Evolutionary conservation across 331 rosid species (phyloP).

Genomic region (Ulmus americana): DNA sequence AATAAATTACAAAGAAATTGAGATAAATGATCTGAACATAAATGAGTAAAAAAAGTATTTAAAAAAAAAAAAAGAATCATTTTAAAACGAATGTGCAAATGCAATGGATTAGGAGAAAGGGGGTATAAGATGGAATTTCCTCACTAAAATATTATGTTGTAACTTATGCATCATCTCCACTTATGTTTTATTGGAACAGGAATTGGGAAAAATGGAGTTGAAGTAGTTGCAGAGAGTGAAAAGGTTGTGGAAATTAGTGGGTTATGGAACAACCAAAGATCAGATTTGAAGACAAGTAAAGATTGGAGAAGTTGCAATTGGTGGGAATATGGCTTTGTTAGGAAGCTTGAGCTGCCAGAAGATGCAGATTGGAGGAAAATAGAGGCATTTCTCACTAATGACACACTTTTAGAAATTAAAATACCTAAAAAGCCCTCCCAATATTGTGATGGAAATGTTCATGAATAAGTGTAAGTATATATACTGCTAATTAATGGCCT

Average conservation of each 20-base stretch:
- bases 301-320: slow-evolving; percentile 84
- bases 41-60: too few relatives aligned
- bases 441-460: not conserved
- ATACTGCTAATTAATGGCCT: not conserved
- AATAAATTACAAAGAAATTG: too few relatives aligned
- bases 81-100: too few relatives aligned
- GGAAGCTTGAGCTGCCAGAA: slow-evolving; percentile 88
- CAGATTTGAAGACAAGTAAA: slow-evolving; percentile 36
- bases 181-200: slow-evolving; percentile 48
- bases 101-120: too few relatives aligned
- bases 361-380: slow-evolving; percentile 75
- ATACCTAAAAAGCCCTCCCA: slow-evolving; percentile 43
- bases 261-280: slow-evolving; percentile 54
- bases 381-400: slow-evolving; percentile 53
- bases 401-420: slow-evolving; percentile 47
- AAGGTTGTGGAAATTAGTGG: slow-evolving; percentile 83
- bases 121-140: too few relatives aligned
- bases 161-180: too few relatives aligned
- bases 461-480: slow-evolving; percentile 11
- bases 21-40: too few relatives aligned
- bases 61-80: too few relatives aligned
- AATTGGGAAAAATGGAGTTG: slow-evolving; percentile 48
- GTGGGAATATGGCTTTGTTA: slow-evolving; percentile 89
- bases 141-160: too few relatives aligned
- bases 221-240: slow-evolving; percentile 70